Base-by-base conservation (phyloP, 345 rosid species). In the Melaleuca quinquenervia region DNA sequence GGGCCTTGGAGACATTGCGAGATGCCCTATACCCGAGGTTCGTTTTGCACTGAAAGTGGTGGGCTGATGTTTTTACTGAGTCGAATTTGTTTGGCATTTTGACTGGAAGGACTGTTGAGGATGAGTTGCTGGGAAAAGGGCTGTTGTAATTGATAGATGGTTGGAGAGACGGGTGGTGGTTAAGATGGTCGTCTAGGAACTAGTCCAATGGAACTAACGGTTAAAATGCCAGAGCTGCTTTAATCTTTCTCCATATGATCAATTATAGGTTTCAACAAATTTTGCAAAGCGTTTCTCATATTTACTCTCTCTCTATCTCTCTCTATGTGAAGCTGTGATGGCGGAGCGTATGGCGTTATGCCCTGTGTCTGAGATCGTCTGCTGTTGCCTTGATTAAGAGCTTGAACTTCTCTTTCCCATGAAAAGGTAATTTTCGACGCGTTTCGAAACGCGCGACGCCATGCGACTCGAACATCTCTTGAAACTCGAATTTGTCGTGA, bases 161-260 rank as follows among this genome's bases (percentile, higher is more conserved):
- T 11, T 82, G 29, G 78, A 84, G 86, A 70, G 85, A 24, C 50
- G 62, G 86, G 62, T 51, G 54, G 83, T n/a, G 44, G 32, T 32
- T 52, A 32, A 32, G 78, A 8, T 70, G 32, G 78, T 5, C 29
- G 3, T 32, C 76, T 36, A 52, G 76, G 54, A 84, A 85, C 82
- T 76, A 84, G 52, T 89, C 89, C 92, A 49, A 87, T 89, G 82
- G 94, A 83, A 90, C 89, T 91, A 87, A 85, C 94, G 87, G 93
- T 88, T 90, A 90, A 88, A 88, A 86, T 64, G 76, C 76, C 45
- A 15, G 8, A 45, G 22, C 24, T 29, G 76, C 11, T 60, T 60
- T 0, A 64, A 62, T 32, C 21, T 32, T 64, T 64, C 24, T 64
- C 32, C 45, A 64, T 64, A 64, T 16, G 45, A 64, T 64, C 76